Base-by-base conservation (phyloP, 2,329 filamentous ascomycete species). In the Cordyceps farinosa region DNA sequence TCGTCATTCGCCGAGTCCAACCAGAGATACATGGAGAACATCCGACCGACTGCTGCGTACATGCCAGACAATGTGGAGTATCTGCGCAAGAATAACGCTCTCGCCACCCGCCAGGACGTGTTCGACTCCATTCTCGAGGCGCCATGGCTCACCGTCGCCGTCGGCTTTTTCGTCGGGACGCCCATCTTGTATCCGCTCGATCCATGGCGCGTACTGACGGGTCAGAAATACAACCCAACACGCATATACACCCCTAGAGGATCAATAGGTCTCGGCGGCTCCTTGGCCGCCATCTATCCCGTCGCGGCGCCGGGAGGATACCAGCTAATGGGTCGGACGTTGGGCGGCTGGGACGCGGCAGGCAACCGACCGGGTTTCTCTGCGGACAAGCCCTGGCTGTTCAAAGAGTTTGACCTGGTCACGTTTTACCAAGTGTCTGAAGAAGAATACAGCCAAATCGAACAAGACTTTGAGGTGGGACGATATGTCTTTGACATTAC, bases 31-130 rank as follows among this genome's bases (percentile, higher is more conserved):
- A 85, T 84, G 75, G 80, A 82, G 38, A 86, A 82, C 3, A 82
- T 85, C 64, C 78, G 85, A 2, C 81, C 83, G 1, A 80, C 84
- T 32, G 86, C 86, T 1, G 78, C 81, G 1, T 88, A 87, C 65
- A 74, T 88, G 0, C 85, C 85, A 0, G 82, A 86, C 68, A 86
- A 86, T 53, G 76, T 87, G 38, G 78, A 81, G 1, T 88, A 86
- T 58, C 64, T 76, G 3, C 67, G 67, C 3, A 69, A 72, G 47
- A 75, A 73, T 54, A 79, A 79, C 58, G 77, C 70, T 0, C 69
- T 78, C 3, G 53, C 67, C 5, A 69, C 69, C 15, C 69, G 75
- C 2, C 61, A 69, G 30, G 69, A 71, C 2, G 73, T 76, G 2
- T 73, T 76, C 15, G 70, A 75, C 42, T 67, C 69, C 0, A 67